phyloP scores from a whole-genome alignment of 116 monocot genomes.

The Posidonia oceanica region DNA sequence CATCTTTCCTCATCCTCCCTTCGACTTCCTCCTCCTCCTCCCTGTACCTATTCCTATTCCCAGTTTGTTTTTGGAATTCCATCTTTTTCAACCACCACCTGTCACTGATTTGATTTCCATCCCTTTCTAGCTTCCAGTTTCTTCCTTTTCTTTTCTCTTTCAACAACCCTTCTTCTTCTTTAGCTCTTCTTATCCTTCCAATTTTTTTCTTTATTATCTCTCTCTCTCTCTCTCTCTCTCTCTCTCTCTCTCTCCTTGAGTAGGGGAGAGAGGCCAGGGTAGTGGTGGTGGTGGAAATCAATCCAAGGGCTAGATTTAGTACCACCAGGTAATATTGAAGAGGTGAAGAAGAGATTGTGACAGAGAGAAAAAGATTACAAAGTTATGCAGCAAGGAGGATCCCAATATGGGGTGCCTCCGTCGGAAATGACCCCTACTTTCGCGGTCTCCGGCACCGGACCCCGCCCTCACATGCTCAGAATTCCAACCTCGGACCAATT shows the following conservation, averaged over 20 bases:
- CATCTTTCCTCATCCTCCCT: neutral
- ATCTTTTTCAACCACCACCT: neutral
- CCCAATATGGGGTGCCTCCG: slow-evolving; percentile 48
- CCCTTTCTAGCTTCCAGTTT: slow-evolving; percentile 1
- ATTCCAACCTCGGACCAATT: slow-evolving; percentile 11
- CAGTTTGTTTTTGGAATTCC: too few relatives aligned
- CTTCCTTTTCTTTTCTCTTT: neutral
- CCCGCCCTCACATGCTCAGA: slow-evolving; percentile 8
- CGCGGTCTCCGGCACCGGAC: slow-evolving; percentile 1
- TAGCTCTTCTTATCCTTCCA: neutral
- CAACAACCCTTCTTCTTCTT: neutral
- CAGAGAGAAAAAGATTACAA: neutral
- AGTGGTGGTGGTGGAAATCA: neutral
- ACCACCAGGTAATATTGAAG: neutral
- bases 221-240: neutral
- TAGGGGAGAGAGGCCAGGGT: neutral
- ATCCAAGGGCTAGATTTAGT: too few relatives aligned
- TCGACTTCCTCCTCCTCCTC: neutral
- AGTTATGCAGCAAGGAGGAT: slow-evolving; percentile 65
- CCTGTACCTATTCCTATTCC: neutral
- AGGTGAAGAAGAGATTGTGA: neutral
- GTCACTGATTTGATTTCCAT: neutral
- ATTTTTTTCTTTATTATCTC: neutral
- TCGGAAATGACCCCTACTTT: slow-evolving; percentile 14
- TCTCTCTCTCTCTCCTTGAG: neutral